Evolutionary conservation across 2,329 filamentous ascomycete genomes (phyloP).

Genomic region (Lachnellula suecica): DNA sequence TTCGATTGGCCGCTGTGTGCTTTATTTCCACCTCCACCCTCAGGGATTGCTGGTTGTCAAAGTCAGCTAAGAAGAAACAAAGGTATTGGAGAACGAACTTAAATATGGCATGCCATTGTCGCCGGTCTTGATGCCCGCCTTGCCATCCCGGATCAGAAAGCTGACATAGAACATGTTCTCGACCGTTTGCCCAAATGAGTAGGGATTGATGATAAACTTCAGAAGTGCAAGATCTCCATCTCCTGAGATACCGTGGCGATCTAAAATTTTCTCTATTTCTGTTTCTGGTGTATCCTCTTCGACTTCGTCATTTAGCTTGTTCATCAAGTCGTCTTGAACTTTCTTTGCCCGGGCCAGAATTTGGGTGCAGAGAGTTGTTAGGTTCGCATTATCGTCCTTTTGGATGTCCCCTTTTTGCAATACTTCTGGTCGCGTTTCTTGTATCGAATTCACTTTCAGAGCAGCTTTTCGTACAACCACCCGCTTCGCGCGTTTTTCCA

Average conservation of each 20-base stretch:
- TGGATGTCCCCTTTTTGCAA: slow-evolving; percentile 71
- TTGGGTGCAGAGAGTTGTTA: slow-evolving; percentile 75
- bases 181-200: slow-evolving; percentile 88
- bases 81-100: slow-evolving; percentile 52
- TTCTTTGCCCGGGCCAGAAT: slow-evolving; percentile 64
- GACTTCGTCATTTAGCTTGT: slow-evolving; percentile 42
- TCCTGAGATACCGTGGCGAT: slow-evolving; percentile 61
- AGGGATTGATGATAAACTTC: slow-evolving; percentile 85
- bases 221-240: slow-evolving; percentile 76
- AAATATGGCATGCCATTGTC: slow-evolving; percentile 74
- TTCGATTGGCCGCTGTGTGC: slow-evolving; percentile 43
- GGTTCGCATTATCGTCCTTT: slow-evolving; percentile 72
- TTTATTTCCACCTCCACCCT: slow-evolving; percentile 32
- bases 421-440: slow-evolving; percentile 75
- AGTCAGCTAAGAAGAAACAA: slow-evolving; percentile 31
- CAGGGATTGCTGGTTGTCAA: slow-evolving; percentile 41
- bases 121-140: slow-evolving; percentile 72
- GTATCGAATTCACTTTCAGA: slow-evolving; percentile 66
- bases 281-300: slow-evolving; percentile 47
- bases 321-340: slow-evolving; percentile 47
- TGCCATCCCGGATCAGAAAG: slow-evolving; percentile 88
- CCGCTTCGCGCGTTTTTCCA: slow-evolving; percentile 80
- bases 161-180: slow-evolving; percentile 97
- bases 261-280: slow-evolving; percentile 54
- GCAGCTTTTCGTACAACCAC: slow-evolving; percentile 65